Conservation (phyloP, 371 early-diverging fungal genomes). For the Rhizopus stolonifer region DNA sequence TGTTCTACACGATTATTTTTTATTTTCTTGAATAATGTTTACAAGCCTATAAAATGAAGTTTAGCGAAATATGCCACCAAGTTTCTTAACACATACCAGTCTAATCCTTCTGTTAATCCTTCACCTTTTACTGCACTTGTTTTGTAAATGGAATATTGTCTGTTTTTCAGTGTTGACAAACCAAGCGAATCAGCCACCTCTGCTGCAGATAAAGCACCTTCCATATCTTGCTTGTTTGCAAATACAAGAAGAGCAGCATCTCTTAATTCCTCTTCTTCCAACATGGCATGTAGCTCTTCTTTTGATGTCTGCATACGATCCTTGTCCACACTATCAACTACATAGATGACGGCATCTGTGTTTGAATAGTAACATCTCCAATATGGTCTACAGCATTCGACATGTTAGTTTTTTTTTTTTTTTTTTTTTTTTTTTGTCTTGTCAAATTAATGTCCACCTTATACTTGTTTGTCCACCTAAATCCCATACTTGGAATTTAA, state of each 20-base stretch:
- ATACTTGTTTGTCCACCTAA: conserved; percentile 98
- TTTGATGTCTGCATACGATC: conserved; percentile 89
- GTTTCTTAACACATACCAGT: conserved; percentile 76
- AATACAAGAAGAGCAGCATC: conserved; percentile 82
- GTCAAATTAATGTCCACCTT: conserved; percentile 44
- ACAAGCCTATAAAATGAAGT: conserved; percentile 37
- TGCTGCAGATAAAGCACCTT: conserved; percentile 82
- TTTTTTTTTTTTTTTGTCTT: not conserved
- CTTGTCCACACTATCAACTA: conserved; percentile 93
- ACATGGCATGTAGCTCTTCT: conserved; percentile 85
- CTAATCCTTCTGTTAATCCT: conserved; percentile 93
- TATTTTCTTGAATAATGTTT: conserved; percentile 51
- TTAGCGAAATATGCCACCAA: too few species aligned
- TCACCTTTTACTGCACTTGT: conserved; percentile 94
- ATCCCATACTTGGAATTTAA: conserved; percentile 97
- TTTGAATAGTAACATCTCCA: conserved; percentile 77
- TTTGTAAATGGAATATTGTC: conserved; percentile 92
- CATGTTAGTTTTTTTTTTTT: not conserved
- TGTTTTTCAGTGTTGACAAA: conserved; percentile 76
- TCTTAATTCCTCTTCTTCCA: conserved; percentile 86
- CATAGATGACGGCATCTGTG: conserved; percentile 93
- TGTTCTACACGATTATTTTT: conserved; percentile 25
- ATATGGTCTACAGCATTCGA: conserved; percentile 27
- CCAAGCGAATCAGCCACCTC: conserved; percentile 87
- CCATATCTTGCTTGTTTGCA: conserved; percentile 93